These are phyloP conservation scores for Fonsecaea multimorphosa DNA, from an alignment of 2,329 filamentous ascomycete species.

Conservation along the genomic window DNA sequence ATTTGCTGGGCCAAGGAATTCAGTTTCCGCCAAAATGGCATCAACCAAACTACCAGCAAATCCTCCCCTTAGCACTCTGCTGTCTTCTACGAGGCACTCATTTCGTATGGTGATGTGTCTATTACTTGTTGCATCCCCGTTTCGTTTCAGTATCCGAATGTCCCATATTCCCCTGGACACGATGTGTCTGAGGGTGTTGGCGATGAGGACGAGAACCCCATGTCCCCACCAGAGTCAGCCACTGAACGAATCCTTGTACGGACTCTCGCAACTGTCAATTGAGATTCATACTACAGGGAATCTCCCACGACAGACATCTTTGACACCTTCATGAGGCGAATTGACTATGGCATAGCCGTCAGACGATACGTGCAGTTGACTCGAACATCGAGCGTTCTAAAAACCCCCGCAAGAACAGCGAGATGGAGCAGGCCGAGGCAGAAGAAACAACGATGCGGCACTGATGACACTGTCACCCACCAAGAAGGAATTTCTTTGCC, in stretches of 20 bases:
- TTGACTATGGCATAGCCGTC: not conserved
- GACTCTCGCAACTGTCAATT: not conserved
- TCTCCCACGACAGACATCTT: not conserved
- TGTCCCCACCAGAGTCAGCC: not conserved
- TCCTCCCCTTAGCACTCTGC: not conserved
- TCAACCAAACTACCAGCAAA: not conserved
- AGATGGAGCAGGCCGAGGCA: not conserved
- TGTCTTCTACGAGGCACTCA: not conserved
- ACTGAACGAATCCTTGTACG: too few species aligned
- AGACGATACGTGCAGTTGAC: not conserved
- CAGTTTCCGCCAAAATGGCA: not conserved
- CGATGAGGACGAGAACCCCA: not conserved
- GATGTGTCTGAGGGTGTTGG: not conserved
- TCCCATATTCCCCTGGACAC: not conserved
- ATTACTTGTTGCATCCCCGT: not conserved
- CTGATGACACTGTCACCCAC: not conserved
- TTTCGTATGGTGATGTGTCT: not conserved
- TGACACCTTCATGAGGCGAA: not conserved
- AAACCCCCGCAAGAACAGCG: not conserved
- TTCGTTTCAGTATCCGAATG: not conserved
- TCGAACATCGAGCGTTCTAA: not conserved
- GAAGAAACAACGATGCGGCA: not conserved
- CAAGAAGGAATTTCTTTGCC: not conserved
- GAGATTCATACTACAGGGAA: not conserved
- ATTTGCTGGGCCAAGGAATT: constrained; percentile 8